Evolutionary conservation across 2,329 filamentous ascomycete species (phyloP).

Genomic region (Rasamsonia emersonii): DNA sequence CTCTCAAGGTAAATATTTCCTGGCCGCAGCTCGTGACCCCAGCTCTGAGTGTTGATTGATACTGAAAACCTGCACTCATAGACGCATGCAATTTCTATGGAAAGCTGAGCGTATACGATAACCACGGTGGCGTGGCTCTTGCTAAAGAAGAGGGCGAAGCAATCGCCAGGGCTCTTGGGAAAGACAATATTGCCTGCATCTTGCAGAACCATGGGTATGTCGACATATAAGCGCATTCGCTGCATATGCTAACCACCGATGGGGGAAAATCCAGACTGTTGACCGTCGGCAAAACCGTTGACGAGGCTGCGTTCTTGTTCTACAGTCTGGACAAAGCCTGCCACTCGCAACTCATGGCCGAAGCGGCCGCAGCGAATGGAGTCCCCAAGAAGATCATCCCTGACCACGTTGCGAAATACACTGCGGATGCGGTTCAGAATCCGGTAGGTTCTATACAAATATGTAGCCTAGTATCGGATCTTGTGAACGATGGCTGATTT

Average conservation of each 20-base stretch:
- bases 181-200: constrained; percentile 33
- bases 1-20: constrained; percentile 52
- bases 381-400: constrained; percentile 26
- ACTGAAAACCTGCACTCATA: constrained; percentile 8
- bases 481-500: background rate
- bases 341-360: constrained; percentile 33
- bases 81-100: constrained; percentile 33
- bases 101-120: constrained; percentile 29
- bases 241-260: constrained; percentile 12
- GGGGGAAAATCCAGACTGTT: constrained; percentile 23
- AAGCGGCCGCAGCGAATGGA: constrained; percentile 32
- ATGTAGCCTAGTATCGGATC: background rate
- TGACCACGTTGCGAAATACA: constrained; percentile 26
- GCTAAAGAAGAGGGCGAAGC: constrained; percentile 31
- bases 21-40: constrained; percentile 23
- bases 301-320: constrained; percentile 33
- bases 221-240: background rate
- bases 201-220: constrained; percentile 33
- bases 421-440: constrained; percentile 27
- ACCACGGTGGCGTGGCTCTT: constrained; percentile 33
- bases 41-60: constrained; percentile 20
- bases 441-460: constrained; percentile 17
- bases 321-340: constrained; percentile 34
- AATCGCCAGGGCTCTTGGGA: constrained; percentile 30
- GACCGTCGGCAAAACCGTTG: constrained; percentile 33